Conservation (phyloP, 2,329 filamentous ascomycete species). For the Diatrype stigma region DNA sequence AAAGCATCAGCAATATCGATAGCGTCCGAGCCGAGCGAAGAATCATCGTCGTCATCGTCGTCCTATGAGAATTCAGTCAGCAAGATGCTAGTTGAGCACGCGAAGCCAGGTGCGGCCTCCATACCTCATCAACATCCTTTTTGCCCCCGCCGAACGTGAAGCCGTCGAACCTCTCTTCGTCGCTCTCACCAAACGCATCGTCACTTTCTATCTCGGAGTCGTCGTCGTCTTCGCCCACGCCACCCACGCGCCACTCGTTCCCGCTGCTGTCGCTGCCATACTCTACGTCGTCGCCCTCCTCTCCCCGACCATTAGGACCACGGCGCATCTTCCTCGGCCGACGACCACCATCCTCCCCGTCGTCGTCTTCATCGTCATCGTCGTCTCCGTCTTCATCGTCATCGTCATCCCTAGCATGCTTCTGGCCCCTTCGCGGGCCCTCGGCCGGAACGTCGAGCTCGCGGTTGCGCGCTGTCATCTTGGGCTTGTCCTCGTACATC, state of each 20-base stretch:
- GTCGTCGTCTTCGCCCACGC: constrained; percentile 48
- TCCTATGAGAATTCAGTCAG: constrained; percentile 30
- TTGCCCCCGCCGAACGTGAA: constrained; percentile 55
- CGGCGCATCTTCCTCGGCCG: constrained; percentile 36
- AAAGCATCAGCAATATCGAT: constrained; percentile 56
- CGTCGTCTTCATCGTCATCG: constrained; percentile 56
- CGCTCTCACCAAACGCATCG: constrained; percentile 84
- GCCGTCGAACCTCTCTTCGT: constrained; percentile 78
- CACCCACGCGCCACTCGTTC: constrained; percentile 77
- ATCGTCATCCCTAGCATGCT: constrained; percentile 40
- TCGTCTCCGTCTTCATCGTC: too few species aligned
- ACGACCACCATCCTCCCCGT: constrained; percentile 58
- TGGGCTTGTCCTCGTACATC: constrained; percentile 44
- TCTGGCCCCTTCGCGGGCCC: constrained; percentile 27
- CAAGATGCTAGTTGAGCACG: background rate
- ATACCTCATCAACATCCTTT: constrained; percentile 38
- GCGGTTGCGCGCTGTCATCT: constrained; percentile 46
- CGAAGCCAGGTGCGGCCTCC: constrained; percentile 24
- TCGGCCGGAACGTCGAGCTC: constrained; percentile 43
- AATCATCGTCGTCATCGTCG: constrained; percentile 56
- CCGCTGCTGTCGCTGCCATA: constrained; percentile 81
- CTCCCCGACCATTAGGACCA: constrained; percentile 14
- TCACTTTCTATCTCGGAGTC: constrained; percentile 64
- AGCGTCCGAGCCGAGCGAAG: constrained; percentile 55
- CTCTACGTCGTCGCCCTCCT: constrained; percentile 57